Conservation (phyloP, 2,329 filamentous ascomycete species). For the Diaporthe aspalathi region DNA sequence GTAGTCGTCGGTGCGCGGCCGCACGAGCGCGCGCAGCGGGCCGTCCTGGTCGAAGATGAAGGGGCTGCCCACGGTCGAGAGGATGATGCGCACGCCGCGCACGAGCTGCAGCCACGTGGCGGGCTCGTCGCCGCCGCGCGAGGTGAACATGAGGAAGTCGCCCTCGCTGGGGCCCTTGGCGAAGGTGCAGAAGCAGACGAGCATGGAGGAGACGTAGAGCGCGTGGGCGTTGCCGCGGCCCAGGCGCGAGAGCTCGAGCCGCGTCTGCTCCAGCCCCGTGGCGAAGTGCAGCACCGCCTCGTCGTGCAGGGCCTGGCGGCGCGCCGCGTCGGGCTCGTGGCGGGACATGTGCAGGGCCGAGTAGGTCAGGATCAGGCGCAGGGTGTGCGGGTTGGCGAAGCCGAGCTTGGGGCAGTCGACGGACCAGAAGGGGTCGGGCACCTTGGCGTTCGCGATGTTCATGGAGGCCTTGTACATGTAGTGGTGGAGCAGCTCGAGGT, state of each 20-base stretch:
- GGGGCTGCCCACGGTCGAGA: slow-evolving; percentile 39
- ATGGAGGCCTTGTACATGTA: slow-evolving; percentile 42
- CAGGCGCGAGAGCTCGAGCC: slow-evolving; percentile 39
- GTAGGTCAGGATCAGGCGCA: slow-evolving; percentile 44
- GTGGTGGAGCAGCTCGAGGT: slow-evolving; percentile 45
- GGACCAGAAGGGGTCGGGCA: slow-evolving; percentile 37
- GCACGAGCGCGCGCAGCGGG: background rate
- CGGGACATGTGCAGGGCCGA: slow-evolving; percentile 42
- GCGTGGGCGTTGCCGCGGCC: slow-evolving; percentile 41
- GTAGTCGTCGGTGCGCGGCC: too few relatives aligned
- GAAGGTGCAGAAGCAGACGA: slow-evolving; percentile 39
- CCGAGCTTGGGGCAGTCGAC: slow-evolving; percentile 43
- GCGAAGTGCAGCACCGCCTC: slow-evolving; percentile 23
- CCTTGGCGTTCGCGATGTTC: slow-evolving; percentile 38
- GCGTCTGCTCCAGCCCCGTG: slow-evolving; percentile 16
- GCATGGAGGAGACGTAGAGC: slow-evolving; percentile 42
- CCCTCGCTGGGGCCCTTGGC: slow-evolving; percentile 33
- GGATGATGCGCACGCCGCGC: slow-evolving; percentile 40
- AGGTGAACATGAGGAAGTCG: slow-evolving; percentile 37
- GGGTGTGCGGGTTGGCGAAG: slow-evolving; percentile 42
- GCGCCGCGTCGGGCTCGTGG: slow-evolving; percentile 11
- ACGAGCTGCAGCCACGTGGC: slow-evolving; percentile 38
- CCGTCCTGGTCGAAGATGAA: background rate
- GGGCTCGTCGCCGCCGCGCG: slow-evolving; percentile 25
- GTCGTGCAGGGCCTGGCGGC: background rate